Conservation (phyloP, 805 yeast genomes). For the Ogataea wickerhamii region DNA sequence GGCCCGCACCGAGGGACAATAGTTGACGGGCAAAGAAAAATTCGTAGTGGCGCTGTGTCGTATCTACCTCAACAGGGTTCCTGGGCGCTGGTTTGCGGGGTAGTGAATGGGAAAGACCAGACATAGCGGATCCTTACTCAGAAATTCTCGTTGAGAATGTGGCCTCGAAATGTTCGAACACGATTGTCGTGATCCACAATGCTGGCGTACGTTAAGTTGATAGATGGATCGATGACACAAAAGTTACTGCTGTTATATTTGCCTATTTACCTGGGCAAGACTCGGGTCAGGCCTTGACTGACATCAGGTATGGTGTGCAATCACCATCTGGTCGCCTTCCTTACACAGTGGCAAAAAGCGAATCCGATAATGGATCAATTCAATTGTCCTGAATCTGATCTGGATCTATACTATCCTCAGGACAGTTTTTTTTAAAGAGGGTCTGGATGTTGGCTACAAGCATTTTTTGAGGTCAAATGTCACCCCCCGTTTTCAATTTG, state of each 20-base stretch:
- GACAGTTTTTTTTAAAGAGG: constrained; percentile 43
- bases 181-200: constrained; percentile 55
- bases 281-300: constrained; percentile 55
- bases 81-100: no score
- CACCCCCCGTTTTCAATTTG: constrained; percentile 58
- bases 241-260: constrained; percentile 54
- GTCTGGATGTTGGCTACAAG: constrained; percentile 51
- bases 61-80: no score
- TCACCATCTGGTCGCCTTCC: constrained; percentile 64
- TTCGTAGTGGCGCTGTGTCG: no score
- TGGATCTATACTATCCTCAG: constrained; percentile 36
- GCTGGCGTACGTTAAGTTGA: constrained; percentile 63
- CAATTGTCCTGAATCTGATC: constrained; percentile 31
- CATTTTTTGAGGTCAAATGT: constrained; percentile 55
- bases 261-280: constrained; percentile 35
- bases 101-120: constrained; percentile 46
- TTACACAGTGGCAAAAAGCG: constrained; percentile 56
- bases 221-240: constrained; percentile 50
- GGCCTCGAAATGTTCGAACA: constrained; percentile 48
- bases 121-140: constrained; percentile 53
- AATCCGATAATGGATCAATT: constrained; percentile 37
- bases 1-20: no score
- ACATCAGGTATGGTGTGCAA: constrained; percentile 56
- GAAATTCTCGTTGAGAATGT: constrained; percentile 49
- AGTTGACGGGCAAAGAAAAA: no score